Evolutionary conservation across 768 basidiomycete genomes (phyloP).

Genomic region (Lactarius akahatsu): DNA sequence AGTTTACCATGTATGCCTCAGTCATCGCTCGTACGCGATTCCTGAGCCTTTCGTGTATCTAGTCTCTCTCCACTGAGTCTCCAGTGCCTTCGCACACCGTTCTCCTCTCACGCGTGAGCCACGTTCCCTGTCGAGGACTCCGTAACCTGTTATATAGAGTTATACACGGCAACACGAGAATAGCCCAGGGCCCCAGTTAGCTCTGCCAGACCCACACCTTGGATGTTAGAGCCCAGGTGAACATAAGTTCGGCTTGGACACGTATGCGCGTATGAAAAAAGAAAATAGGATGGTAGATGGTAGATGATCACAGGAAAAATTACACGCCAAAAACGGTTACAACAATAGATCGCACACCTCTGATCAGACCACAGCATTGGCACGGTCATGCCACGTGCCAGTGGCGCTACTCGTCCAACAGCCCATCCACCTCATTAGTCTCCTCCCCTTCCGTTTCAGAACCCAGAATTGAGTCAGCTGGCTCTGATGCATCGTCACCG

Average conservation of each 20-base stretch:
- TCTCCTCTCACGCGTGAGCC: too few relatives aligned
- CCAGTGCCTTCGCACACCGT: too few relatives aligned
- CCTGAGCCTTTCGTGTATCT: too few relatives aligned
- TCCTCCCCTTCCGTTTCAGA: slow-evolving; percentile 25
- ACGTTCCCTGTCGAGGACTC: too few relatives aligned
- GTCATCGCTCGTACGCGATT: too few relatives aligned
- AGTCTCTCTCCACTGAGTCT: too few relatives aligned
- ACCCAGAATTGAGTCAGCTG: slow-evolving; percentile 29
- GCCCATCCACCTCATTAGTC: slow-evolving; percentile 28
- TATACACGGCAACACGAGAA: too few relatives aligned
- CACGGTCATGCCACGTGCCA: background rate
- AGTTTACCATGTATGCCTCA: too few relatives aligned
- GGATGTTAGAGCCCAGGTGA: too few relatives aligned
- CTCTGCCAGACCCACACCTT: too few relatives aligned
- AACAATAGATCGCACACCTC: slow-evolving; percentile 21
- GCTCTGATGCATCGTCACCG: slow-evolving; percentile 1
- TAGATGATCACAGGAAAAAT: background rate
- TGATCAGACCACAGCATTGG: background rate
- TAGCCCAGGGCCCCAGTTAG: too few relatives aligned
- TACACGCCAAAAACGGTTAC: slow-evolving; percentile 15
- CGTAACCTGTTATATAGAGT: too few relatives aligned
- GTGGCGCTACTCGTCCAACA: slow-evolving; percentile 21
- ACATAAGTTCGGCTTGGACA: background rate
- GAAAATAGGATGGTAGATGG: background rate
- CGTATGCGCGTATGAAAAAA: background rate